Percentiles rank a stretch among this genome's conserved stretches.
phyloP scores from a whole-genome alignment of 257 asterid species.

The Solanum chiquidenum region DNA sequence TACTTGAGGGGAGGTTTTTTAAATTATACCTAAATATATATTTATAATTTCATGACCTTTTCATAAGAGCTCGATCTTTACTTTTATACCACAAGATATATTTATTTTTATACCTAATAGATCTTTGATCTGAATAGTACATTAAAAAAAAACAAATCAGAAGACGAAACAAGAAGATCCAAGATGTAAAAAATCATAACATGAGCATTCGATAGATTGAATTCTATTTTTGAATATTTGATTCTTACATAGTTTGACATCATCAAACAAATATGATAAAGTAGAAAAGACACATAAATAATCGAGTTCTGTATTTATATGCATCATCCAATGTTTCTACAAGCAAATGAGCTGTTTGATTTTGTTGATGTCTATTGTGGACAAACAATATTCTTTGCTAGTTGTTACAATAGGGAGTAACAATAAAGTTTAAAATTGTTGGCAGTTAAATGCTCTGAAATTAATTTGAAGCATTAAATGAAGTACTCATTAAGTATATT shows the following conservation, averaged over 20 bases:
- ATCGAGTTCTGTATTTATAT: background rate
- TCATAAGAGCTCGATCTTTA: background rate
- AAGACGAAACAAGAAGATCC: no score
- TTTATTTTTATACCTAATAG: background rate
- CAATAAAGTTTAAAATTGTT: background rate
- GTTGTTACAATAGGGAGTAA: background rate
- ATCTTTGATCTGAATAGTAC: background rate
- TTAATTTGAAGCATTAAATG: background rate
- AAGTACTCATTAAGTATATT: background rate
- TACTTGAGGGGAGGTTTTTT: no score
- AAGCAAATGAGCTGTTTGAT: background rate
- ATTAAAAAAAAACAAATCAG: no score
- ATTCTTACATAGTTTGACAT: background rate
- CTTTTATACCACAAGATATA: no score
- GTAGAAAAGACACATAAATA: background rate
- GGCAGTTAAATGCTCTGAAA: background rate
- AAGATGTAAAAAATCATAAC: background rate
- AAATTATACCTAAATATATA: no score
- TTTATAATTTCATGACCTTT: background rate
- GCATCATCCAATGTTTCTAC: background rate
- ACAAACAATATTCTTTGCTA: background rate
- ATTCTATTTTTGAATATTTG: background rate
- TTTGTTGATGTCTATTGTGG: background rate
- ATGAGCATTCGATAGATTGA: background rate
- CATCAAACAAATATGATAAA: background rate